Evolutionary conservation across 352 stramenopile species (phyloP), one percentile per base, ranked within the genome.

Genomic region (Pythium apleroticum): DNA sequence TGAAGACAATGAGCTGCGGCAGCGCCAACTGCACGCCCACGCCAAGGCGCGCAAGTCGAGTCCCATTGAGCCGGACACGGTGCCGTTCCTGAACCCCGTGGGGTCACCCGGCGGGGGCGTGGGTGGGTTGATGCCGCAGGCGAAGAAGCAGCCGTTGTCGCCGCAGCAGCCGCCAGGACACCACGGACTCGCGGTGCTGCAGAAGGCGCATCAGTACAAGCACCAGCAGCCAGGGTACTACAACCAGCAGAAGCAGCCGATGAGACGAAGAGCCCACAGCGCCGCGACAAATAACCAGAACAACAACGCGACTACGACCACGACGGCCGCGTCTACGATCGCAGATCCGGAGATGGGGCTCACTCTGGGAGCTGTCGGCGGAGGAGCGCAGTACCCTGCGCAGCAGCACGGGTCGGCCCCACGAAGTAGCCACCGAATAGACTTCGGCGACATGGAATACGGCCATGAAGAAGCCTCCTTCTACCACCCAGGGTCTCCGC

Each of bases 231-330:
- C 73, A 8, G 66, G 67, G 17, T 89, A 82, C 65, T 89, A 82
- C 67, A 72, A 88, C 52, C 76, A 80, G 59, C 75, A 77, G 57
- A 88, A 92, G 65, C 86, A 93, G 54, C 86, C 86, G 10, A 94
- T 94, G 86, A 73, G 86, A 20, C 72, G 86, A 35, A 68, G 86
- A 31, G 84, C 86, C 1, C 84, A 94, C 62, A 93, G 84, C 60
- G 84, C 78, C 1, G 83, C 77, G n/a, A 73, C 77, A 1, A 74
- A 71, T 39, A 71, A 67, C 59, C 72, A 73, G n/a, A 73, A 75
- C 30, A 63, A 73, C 27, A 74, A 68, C 28, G 12, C 50, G 35
- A 24, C 59, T 15, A 52, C 55, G 45, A 24, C 45, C 2, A 22
- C 50, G n/a, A 50, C 45, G 0, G 35, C 52, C 48, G 45, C 50